Evolutionary conservation across 164 flowering plant genomes (phyloP), one percentile per base, ranked within the genome.

Genomic region (Tetrastigma voinierianum): DNA sequence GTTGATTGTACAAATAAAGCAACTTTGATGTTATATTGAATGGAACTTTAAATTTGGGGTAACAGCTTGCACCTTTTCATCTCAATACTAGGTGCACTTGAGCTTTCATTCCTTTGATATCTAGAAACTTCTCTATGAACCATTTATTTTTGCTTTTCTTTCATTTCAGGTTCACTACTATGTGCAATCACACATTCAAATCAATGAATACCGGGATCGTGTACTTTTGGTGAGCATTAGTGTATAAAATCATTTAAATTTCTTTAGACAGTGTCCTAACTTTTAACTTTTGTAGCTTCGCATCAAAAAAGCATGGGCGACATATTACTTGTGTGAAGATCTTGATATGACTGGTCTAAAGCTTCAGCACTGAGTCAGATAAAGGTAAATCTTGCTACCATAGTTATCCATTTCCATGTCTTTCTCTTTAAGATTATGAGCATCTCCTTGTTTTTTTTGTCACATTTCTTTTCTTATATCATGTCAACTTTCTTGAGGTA

Each of bases 271-370:
- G 43, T 51, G 0, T 55, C 43, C 21, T 77, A 43, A 68, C 72
- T 56, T 47, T 18, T 66, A 15, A n/a, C 68, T 40, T 64, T 32
- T 57, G 62, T 65, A 95, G 99, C 99, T 69, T 54, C 79, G 95
- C 90, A 47, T 84, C 98, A 60, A 75, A 81, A 62, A 85, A 85
- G 77, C 64, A 65, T 70, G 95, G 91, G 51, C 78, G 86, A 18
- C 77, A 86, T 68, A 88, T 95, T 74, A 80, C 86, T 16, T 90
- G 99, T 66, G 58, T 92, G 46, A 95, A 95, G 74, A 78, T 95
- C 73, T 77, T 95, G 99, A 95, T 73, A 92, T 95, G 99, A 89
- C 97, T 68, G 97, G 99, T 40, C 76, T 95, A 57, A 95, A 84
- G 79, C 85, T 95, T 95, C 99, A 40, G 90, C 93, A 19, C 72